Evolutionary conservation across 345 rosid species (phyloP), one percentile per base, ranked within the genome.

Genomic region (Dimocarpus longan): DNA sequence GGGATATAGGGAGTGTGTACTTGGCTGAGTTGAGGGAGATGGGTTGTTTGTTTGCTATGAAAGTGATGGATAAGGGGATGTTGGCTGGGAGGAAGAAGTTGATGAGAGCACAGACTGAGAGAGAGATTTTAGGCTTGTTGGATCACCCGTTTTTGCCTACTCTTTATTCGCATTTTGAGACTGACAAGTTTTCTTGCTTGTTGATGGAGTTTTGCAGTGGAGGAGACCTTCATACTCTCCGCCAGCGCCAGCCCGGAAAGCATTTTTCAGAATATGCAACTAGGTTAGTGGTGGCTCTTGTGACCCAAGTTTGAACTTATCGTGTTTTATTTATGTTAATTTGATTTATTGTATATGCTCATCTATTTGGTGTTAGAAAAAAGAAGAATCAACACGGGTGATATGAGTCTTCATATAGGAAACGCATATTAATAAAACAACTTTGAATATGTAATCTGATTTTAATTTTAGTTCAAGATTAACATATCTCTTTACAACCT

Each of bases 141-240:
- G 97, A 93, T 81, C 97, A 93, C 85, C 97, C 97, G 54, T 93
- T 93, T 81, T 85, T 93, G 81, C 97, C 97, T 1, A 93, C 97
- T 0, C 87, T 93, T 56, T 93, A 93, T 78, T 93, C 95, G 0
- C 92, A 93, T 86, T 93, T 93, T 80, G 97, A 93, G 83, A 93
- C 97, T 26, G 95, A 93, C 48, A 93, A 93, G 84, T 91, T 91
- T 68, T 90, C 95, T 76, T 93, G 97, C 75, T 84, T 93, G 86
- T 80, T 93, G 78, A 91, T 93, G 92, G 97, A 93, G 91, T 91
- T 90, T 76, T 93, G 97, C 82, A 82, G 92, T 77, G 97, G 97
- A 24, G 97, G 97, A 18, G 97, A 93, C 79, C 93, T 93, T 80
- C 97, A 93, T 76, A 90, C 84, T 0, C 93, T 91, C 74, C 86